These are phyloP conservation scores for Hypoxylon sp. DNA, from an alignment of 2,329 filamentous ascomycete species.

Conservation along the genomic window DNA sequence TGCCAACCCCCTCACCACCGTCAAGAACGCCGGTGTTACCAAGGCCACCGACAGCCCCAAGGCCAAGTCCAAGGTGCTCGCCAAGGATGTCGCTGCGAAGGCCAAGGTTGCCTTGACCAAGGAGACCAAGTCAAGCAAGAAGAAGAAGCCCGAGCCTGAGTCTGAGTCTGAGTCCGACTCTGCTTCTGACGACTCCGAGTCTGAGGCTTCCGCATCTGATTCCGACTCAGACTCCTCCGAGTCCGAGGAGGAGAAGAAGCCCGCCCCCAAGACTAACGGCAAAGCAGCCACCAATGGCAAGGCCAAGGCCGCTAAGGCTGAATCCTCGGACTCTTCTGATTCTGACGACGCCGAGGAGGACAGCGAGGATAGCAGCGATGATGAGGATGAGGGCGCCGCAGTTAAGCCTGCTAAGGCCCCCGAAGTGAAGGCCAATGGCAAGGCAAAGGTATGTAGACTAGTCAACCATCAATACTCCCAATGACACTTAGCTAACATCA, in stretches of 20 bases:
- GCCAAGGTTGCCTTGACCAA: constrained; percentile 49
- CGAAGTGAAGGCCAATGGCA: constrained; percentile 43
- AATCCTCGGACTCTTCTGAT: constrained; percentile 53
- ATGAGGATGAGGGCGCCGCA: constrained; percentile 40
- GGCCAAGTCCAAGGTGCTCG: constrained; percentile 74
- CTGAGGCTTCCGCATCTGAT: constrained; percentile 31
- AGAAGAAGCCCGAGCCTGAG: constrained; percentile 54
- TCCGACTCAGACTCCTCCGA: constrained; percentile 47
- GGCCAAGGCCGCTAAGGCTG: constrained; percentile 51
- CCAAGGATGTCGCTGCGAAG: constrained; percentile 69
- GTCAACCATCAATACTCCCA: background rate
- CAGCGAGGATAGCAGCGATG: constrained; percentile 46
- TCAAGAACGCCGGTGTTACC: constrained; percentile 75
- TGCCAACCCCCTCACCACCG: constrained; percentile 62
- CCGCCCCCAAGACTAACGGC: constrained; percentile 50
- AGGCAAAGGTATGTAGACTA: constrained; percentile 46
- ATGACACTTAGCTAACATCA: background rate
- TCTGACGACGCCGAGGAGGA: constrained; percentile 49
- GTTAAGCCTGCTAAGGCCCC: constrained; percentile 45
- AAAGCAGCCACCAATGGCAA: constrained; percentile 50
- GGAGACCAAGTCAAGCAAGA: constrained; percentile 52
- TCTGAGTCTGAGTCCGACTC: constrained; percentile 53
- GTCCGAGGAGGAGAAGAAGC: constrained; percentile 50
- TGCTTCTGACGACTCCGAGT: constrained; percentile 45
- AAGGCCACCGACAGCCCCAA: constrained; percentile 75